Percentiles rank a stretch among this genome's conserved stretches.
These are phyloP conservation scores for Xylariaceae sp. DNA, from an alignment of 2,329 filamentous ascomycete genomes.

Conservation along the genomic window DNA sequence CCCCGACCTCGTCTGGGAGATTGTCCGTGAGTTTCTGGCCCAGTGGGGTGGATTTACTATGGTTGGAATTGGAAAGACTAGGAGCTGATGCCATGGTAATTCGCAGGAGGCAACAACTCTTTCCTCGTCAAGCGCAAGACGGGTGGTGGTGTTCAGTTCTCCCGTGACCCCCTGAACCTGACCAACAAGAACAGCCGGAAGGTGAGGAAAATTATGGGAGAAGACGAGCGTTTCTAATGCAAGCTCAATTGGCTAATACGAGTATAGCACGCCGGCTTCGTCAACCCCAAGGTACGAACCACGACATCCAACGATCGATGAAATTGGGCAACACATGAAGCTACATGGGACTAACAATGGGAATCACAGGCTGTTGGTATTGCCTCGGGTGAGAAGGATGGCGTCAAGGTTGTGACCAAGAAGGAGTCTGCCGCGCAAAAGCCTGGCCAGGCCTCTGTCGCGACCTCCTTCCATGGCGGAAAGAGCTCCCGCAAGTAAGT, in stretches of 20 bases:
- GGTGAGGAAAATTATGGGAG: conserved; percentile 41
- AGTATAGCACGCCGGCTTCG: conserved; percentile 78
- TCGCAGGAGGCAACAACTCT: conserved; percentile 76
- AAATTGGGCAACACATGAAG: not conserved
- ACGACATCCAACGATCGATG: conserved; percentile 1
- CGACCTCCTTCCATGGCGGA: conserved; percentile 65
- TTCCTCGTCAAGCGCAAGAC: conserved; percentile 87
- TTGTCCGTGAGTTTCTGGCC: conserved; percentile 70
- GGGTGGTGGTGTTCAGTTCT: conserved; percentile 81
- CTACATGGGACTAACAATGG: not conserved
- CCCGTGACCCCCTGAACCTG: conserved; percentile 90
- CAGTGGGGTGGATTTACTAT: too few relatives aligned
- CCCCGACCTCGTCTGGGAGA: conserved; percentile 89
- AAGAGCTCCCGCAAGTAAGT: conserved; percentile 79
- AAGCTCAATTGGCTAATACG: conserved; percentile 30
- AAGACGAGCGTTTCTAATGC: not conserved
- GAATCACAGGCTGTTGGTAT: conserved; percentile 73
- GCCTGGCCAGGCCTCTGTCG: conserved; percentile 64
- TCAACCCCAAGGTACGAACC: conserved; percentile 79
- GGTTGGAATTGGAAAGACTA: not conserved
- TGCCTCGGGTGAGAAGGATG: conserved; percentile 69
- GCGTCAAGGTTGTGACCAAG: conserved; percentile 80
- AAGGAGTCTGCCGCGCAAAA: conserved; percentile 67
- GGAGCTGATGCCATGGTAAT: conserved; percentile 15
- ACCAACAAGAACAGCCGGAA: conserved; percentile 88